Evolutionary conservation across 352 stramenopile species (phyloP).

Genomic region (Pythium rishiriense): DNA sequence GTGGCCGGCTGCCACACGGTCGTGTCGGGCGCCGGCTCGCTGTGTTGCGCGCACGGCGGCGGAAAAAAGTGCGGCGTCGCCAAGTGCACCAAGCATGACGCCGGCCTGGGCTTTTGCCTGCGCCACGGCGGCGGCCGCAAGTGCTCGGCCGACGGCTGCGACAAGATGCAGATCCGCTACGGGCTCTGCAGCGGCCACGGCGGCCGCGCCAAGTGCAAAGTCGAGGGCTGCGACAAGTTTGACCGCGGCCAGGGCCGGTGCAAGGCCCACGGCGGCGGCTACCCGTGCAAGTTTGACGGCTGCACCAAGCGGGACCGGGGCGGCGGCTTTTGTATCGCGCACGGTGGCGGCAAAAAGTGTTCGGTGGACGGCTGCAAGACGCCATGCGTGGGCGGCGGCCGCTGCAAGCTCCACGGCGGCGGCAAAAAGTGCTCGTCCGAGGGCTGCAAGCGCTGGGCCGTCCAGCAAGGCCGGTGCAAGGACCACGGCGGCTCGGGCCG

Average conservation of each 20-base stretch:
- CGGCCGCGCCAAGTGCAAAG: constrained; percentile 69
- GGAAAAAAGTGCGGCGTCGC: constrained; percentile 70
- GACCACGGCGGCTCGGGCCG: constrained; percentile 71
- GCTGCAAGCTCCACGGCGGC: constrained; percentile 70
- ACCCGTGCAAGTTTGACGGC: constrained; percentile 73
- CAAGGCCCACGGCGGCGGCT: constrained; percentile 81
- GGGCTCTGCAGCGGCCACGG: constrained; percentile 74
- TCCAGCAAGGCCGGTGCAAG: constrained; percentile 73
- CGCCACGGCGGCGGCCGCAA: constrained; percentile 68
- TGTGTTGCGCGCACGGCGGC: constrained; percentile 69
- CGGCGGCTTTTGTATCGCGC: constrained; percentile 70
- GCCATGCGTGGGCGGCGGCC: constrained; percentile 67
- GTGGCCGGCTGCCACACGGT: constrained; percentile 54
- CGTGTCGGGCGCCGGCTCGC: constrained; percentile 42
- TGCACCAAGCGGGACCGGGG: constrained; percentile 87
- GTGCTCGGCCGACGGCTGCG: constrained; percentile 59
- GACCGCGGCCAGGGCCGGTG: constrained; percentile 77
- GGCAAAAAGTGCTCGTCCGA: constrained; percentile 53
- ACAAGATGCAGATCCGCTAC: constrained; percentile 78
- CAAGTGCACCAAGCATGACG: constrained; percentile 76
- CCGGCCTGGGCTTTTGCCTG: constrained; percentile 63
- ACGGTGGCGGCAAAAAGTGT: constrained; percentile 84
- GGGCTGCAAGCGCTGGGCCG: constrained; percentile 60
- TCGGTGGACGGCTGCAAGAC: constrained; percentile 67
- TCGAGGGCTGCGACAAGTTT: constrained; percentile 75